These are phyloP conservation scores for Saitoella complicata DNA, from an alignment of 805 yeast species.

Conservation along the genomic window DNA sequence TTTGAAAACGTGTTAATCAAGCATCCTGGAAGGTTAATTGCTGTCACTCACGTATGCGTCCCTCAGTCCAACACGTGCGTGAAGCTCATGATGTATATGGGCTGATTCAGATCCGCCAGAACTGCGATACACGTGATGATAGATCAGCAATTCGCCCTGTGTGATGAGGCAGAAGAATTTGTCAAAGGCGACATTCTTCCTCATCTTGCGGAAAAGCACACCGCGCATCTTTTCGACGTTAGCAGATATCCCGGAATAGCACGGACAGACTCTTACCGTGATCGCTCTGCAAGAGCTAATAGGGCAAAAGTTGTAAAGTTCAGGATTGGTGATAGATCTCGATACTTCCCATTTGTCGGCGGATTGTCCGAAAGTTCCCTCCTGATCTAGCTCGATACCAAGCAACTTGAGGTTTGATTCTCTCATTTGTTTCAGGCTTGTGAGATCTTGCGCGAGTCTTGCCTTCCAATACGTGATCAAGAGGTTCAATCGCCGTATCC, in stretches of 20 bases:
- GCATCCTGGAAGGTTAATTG: no score
- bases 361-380: constrained; percentile 33
- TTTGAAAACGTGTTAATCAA: no score
- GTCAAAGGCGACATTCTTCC: constrained; percentile 50
- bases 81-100: constrained; percentile 7
- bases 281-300: constrained; percentile 45
- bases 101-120: constrained; percentile 34
- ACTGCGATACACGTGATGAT: constrained; percentile 33
- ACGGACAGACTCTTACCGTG: constrained; percentile 18
- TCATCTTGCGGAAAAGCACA: constrained; percentile 47
- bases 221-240: constrained; percentile 32
- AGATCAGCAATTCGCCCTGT: constrained; percentile 54
- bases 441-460: constrained; percentile 28
- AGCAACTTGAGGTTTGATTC: constrained; percentile 31
- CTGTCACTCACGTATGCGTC: no score
- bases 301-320: constrained; percentile 38
- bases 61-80: no score
- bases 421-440: constrained; percentile 24
- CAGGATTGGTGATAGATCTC: constrained; percentile 36
- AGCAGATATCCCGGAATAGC: not conserved
- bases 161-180: constrained; percentile 47
- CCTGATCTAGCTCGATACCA: constrained; percentile 39
- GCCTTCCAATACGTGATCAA: constrained; percentile 44
- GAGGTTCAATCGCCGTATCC: constrained; percentile 40
- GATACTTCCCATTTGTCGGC: constrained; percentile 40